Base-by-base conservation (phyloP, 2,329 filamentous ascomycete species). In the Cytospora schulzeri region DNA sequence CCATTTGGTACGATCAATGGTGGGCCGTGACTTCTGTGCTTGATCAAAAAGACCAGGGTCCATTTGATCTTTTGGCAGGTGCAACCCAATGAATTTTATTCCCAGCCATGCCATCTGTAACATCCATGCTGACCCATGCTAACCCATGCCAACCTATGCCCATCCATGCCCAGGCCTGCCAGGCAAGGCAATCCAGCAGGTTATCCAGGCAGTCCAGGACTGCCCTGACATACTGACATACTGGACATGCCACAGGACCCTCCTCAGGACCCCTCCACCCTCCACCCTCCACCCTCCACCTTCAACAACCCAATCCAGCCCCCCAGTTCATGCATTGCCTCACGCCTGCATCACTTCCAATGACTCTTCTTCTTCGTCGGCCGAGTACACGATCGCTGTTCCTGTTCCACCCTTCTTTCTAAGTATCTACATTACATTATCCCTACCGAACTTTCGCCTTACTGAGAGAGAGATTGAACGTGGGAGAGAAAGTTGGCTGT, bases 71-170 rank as follows among this genome's bases (percentile, higher is more conserved):
- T 48, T 24, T 48, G n/a, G 45, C 45, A 48, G 45, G 45, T 48
- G 45, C n/a, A 48, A 48, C 45, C 45, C 45, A 48, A 48, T 48
- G 45, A 48, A 48, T 48, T 22, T 28, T 17, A 19, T 48, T 57
- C 35, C 55, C 55, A 57, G 55, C 55, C 55, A 57, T 57, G 45
- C 45, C 45, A n/a, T 45, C 41, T 19, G 33, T 4, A 45, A 45
- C 41, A 45, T 4, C 31, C 31, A 33, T 29, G 29, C 8, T 29
- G 8, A 33, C 12, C 31, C 31, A 33, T 35, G 33, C 33, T 35
- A 35, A 35, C 12, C 33, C 24, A 55, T 41, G 38, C 38, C 38
- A 41, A 5, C n/a, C n/a, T n/a, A n/a, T n/a, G 38, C 38, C 35
- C 38, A n/a, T 41, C 3, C 11, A 38, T 12, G 14, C 33, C 33